Evolutionary conservation across 345 rosid species (phyloP).

Genomic region (Pistacia integerrima): DNA sequence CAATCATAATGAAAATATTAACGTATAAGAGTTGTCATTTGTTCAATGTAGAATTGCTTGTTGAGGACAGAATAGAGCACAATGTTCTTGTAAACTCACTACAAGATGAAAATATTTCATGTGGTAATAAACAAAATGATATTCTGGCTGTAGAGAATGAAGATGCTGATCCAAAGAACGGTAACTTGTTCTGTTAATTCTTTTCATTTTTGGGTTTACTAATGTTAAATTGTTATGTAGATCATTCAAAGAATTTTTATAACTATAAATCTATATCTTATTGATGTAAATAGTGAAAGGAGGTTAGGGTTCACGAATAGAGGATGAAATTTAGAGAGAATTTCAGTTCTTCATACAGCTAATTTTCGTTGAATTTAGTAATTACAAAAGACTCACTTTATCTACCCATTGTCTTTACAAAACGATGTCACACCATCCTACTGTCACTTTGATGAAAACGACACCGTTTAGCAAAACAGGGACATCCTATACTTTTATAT

Average conservation of each 20-base stretch:
- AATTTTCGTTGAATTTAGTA: no score
- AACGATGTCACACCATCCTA: no score
- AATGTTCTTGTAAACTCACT: constrained; percentile 75
- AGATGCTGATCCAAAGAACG: constrained; percentile 40
- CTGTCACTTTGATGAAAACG: no score
- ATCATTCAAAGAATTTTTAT: not conserved
- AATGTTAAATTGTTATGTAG: not conserved
- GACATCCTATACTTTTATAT: no score
- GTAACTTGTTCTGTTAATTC: constrained; percentile 28
- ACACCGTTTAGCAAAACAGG: no score
- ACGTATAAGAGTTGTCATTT: constrained; percentile 13
- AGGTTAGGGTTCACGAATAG: no score
- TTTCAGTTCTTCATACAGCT: no score
- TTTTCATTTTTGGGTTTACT: not conserved
- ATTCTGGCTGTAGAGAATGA: constrained; percentile 29
- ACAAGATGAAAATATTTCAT: constrained; percentile 34
- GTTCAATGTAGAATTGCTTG: constrained; percentile 77
- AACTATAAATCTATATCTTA: not conserved
- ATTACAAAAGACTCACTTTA: no score
- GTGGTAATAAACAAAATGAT: constrained; percentile 32
- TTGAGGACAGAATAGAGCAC: constrained; percentile 76
- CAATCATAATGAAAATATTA: not conserved
- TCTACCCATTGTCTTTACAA: no score
- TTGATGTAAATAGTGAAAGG: no score
- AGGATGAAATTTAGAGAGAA: no score